Percentiles rank a stretch among this genome's conserved stretches.
Evolutionary conservation across 1,284 basidiomycete genomes (phyloP).

Genomic region (Pyrrhoderma noxium): DNA sequence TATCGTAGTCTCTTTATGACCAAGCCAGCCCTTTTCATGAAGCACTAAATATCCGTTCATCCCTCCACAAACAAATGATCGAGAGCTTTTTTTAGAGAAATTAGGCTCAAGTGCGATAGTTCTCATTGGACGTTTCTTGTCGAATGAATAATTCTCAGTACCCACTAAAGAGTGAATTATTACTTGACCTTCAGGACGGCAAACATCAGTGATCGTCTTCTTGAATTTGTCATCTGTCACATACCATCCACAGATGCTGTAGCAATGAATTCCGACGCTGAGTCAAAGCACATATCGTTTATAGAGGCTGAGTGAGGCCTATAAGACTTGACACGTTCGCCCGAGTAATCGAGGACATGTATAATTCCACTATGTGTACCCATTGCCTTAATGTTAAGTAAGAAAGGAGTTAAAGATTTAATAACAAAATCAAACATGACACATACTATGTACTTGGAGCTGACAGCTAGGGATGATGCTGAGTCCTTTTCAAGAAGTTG

Average conservation of each 20-base stretch:
- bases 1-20: constrained; percentile 84
- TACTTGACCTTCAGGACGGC: constrained; percentile 62
- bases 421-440: not conserved
- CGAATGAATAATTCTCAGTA: constrained; percentile 80
- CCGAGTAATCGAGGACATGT: constrained; percentile 76
- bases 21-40: constrained; percentile 95
- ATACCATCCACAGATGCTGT: constrained; percentile 93
- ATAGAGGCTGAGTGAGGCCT: constrained; percentile 90
- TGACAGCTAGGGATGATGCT: constrained; percentile 76
- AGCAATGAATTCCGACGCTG: constrained; percentile 83
- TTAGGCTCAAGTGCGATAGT: constrained; percentile 87
- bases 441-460: constrained; percentile 67
- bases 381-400: constrained; percentile 48
- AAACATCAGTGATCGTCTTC: constrained; percentile 13
- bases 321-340: constrained; percentile 84
- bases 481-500: constrained; percentile 88
- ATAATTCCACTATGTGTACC: constrained; percentile 92
- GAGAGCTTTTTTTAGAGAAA: constrained; percentile 74
- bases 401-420: constrained; percentile 13
- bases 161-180: constrained; percentile 81
- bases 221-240: constrained; percentile 20
- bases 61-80: constrained; percentile 91
- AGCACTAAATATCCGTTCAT: constrained; percentile 82
- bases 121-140: constrained; percentile 90
- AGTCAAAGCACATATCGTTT: constrained; percentile 80